These are phyloP conservation scores for Ophiostoma angusticollis DNA, from an alignment of 2,329 filamentous ascomycete genomes.

Conservation along the genomic window DNA sequence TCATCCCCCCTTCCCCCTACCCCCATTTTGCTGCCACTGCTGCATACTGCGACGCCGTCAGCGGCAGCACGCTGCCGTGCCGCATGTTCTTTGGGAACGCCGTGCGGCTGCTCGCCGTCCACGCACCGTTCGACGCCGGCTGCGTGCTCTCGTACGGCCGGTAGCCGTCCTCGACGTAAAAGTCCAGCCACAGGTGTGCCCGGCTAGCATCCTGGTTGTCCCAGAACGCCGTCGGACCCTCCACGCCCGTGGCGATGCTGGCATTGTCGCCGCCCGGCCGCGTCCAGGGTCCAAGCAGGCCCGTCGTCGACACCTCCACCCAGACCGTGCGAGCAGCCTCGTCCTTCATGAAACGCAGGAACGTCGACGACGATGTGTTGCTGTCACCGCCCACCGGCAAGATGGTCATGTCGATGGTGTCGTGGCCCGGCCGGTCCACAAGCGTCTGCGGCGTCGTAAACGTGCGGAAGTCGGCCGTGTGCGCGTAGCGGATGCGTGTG, in stretches of 20 bases:
- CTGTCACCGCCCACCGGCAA: too few species aligned
- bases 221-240: constrained; percentile 31
- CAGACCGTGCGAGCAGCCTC: constrained; percentile 41
- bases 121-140: constrained; percentile 29
- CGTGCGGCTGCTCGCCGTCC: constrained; percentile 29
- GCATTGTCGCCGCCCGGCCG: constrained; percentile 30
- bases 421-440: constrained; percentile 33
- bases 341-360: constrained; percentile 43
- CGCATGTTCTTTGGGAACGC: constrained; percentile 35
- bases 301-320: constrained; percentile 32
- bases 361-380: too few species aligned
- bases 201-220: constrained; percentile 28
- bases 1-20: neutral
- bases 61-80: constrained; percentile 37
- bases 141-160: constrained; percentile 33
- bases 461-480: constrained; percentile 41
- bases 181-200: constrained; percentile 37
- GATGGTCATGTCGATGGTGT: constrained; percentile 46
- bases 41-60: constrained; percentile 30
- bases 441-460: constrained; percentile 38
- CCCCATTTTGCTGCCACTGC: constrained; percentile 27
- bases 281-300: constrained; percentile 39
- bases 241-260: constrained; percentile 29
- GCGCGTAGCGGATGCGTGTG: constrained; percentile 38
- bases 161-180: constrained; percentile 35